These are phyloP conservation scores for Linderniella brevidens DNA, from an alignment of 257 asterid species.

Conservation along the genomic window DNA sequence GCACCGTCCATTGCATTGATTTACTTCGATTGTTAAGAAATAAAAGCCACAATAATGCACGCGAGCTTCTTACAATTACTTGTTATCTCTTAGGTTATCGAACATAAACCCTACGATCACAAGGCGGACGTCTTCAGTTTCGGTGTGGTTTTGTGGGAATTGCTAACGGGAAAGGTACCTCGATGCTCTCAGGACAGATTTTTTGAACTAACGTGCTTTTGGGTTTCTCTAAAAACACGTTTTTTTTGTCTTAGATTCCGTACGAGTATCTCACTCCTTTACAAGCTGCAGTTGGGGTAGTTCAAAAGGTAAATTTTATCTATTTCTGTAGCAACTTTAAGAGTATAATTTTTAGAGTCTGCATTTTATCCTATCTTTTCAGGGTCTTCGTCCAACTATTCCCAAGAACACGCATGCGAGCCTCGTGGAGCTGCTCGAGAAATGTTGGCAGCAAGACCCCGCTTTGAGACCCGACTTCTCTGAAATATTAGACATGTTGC, in stretches of 20 bases:
- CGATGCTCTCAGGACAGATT: neutral
- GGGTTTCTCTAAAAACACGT: neutral
- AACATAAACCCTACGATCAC: slow-evolving; percentile 66
- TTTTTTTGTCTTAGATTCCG: slow-evolving; percentile 39
- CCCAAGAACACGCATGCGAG: slow-evolving; percentile 42
- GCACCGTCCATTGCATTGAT: slow-evolving; percentile 6
- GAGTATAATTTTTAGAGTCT: neutral
- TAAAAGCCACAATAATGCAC: too few relatives aligned
- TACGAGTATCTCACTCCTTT: slow-evolving; percentile 64
- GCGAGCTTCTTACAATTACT: neutral
- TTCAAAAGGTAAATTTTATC: slow-evolving; percentile 36
- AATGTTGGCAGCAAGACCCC: slow-evolving; percentile 71
- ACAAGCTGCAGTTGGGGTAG: slow-evolving; percentile 80
- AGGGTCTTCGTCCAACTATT: slow-evolving; percentile 59
- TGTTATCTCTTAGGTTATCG: slow-evolving; percentile 39
- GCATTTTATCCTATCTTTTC: neutral
- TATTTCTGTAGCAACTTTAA: neutral
- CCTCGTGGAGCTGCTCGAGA: slow-evolving; percentile 50
- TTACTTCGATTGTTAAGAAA: neutral
- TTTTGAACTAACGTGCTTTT: neutral
- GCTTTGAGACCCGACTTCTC: slow-evolving; percentile 50
- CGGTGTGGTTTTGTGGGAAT: slow-evolving; percentile 67
- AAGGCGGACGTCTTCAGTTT: slow-evolving; percentile 73
- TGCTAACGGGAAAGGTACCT: slow-evolving; percentile 62
- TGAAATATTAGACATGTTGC: slow-evolving; percentile 35